A percentile compares a stretch with the other conserved stretches of the same genome.
These are phyloP conservation scores for Agastache rugosa DNA, from an alignment of 257 asterid species.

Conservation along the genomic window DNA sequence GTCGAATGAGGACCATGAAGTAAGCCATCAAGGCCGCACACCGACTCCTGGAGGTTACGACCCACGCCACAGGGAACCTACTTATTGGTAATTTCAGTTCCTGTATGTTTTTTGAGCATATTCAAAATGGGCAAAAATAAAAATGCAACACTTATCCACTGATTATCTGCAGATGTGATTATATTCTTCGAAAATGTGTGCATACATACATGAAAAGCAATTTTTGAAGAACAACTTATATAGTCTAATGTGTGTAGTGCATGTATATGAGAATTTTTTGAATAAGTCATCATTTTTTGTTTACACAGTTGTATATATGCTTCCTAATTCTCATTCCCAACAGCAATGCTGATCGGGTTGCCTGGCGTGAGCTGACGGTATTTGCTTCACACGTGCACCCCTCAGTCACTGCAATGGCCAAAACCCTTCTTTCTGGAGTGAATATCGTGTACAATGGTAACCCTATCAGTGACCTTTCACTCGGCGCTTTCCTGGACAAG, in stretches of 20 bases:
- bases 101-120: slow-evolving; percentile 13
- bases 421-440: slow-evolving; percentile 87
- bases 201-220: not conserved
- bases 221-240: not conserved
- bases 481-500: slow-evolving; percentile 85
- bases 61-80: slow-evolving; percentile 84
- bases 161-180: not conserved
- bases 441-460: slow-evolving; percentile 84
- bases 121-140: not conserved
- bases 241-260: not conserved
- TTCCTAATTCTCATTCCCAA: slow-evolving; percentile 33
- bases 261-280: not conserved
- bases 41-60: slow-evolving; percentile 70
- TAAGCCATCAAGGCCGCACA: slow-evolving; percentile 36
- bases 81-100: slow-evolving; percentile 62
- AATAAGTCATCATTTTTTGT: too few relatives aligned
- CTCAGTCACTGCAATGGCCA: slow-evolving; percentile 94
- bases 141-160: not conserved
- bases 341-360: slow-evolving; percentile 89
- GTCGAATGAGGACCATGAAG: slow-evolving; percentile 37
- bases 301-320: not conserved
- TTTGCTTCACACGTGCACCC: slow-evolving; percentile 93
- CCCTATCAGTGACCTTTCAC: slow-evolving; percentile 83
- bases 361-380: slow-evolving; percentile 92
- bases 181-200: not conserved